phyloP scores from a whole-genome alignment of 2,329 filamentous ascomycete genomes.

The Stemphylium lycopersici region DNA sequence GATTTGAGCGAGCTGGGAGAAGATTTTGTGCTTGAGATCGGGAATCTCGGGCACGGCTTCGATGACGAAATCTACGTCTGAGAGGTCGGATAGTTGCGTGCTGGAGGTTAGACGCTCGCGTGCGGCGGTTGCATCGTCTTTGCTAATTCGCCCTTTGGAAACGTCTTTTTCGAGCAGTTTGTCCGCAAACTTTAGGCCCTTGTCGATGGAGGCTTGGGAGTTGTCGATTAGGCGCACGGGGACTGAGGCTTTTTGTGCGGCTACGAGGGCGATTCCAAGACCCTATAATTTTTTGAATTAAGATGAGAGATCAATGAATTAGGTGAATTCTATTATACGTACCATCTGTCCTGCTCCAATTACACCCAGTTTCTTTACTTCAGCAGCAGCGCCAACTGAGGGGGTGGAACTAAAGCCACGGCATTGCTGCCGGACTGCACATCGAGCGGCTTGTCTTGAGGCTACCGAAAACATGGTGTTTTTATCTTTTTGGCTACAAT shows the following conservation, averaged over 20 bases:
- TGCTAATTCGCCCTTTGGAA: slow-evolving; percentile 81
- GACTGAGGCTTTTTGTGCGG: slow-evolving; percentile 80
- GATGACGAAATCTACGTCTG: slow-evolving; percentile 92
- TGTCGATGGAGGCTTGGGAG: slow-evolving; percentile 83
- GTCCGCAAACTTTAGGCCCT: slow-evolving; percentile 89
- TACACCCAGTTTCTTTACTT: slow-evolving; percentile 88
- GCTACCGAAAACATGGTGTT: slow-evolving; percentile 41
- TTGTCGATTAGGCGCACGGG: slow-evolving; percentile 86
- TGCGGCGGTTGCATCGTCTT: slow-evolving; percentile 76
- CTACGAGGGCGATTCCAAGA: slow-evolving; percentile 92
- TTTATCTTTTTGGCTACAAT: neutral
- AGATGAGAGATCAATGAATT: neutral
- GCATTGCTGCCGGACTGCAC: slow-evolving; percentile 39
- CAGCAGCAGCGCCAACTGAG: slow-evolving; percentile 63
- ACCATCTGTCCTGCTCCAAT: slow-evolving; percentile 98
- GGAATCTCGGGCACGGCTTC: slow-evolving; percentile 96
- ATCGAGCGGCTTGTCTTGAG: slow-evolving; percentile 37
- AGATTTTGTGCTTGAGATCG: slow-evolving; percentile 85
- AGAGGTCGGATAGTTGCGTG: slow-evolving; percentile 77
- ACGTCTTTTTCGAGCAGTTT: slow-evolving; percentile 95
- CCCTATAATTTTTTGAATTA: slow-evolving; percentile 65
- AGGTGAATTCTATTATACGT: slow-evolving; percentile 36
- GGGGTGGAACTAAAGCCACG: slow-evolving; percentile 72
- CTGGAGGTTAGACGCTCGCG: slow-evolving; percentile 72
- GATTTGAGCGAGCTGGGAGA: slow-evolving; percentile 79